Conservation (phyloP, 495 filamentous ascomycete species). For the Aspergillus sparsus region DNA sequence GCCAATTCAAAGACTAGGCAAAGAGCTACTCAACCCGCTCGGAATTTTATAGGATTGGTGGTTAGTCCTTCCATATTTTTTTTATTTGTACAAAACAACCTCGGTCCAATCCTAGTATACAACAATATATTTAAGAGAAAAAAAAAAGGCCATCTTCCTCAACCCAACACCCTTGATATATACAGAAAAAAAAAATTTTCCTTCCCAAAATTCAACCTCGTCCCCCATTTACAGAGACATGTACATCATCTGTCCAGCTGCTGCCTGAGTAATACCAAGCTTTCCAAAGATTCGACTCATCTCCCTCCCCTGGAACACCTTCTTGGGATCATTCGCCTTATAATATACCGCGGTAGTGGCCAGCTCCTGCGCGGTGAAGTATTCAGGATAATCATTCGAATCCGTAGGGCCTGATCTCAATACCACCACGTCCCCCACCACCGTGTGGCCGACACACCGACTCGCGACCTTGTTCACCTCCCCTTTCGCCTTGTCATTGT, state of each 20-base stretch:
- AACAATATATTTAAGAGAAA: not conserved
- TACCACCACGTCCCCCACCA: slow-evolving; percentile 12
- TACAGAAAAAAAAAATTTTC: not conserved
- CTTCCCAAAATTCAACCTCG: not conserved
- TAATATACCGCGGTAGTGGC: slow-evolving; percentile 7
- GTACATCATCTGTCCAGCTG: not conserved
- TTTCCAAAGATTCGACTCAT: not conserved
- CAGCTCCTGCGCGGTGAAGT: not conserved
- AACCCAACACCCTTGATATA: not conserved
- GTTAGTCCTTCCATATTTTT: too few species aligned
- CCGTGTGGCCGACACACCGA: not conserved
- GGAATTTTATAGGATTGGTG: too few species aligned
- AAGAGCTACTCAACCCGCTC: too few species aligned
- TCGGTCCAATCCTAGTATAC: too few species aligned
- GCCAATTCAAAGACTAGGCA: too few species aligned
- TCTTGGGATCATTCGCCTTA: not conserved
- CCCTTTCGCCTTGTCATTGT: not conserved
- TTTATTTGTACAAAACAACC: too few species aligned
- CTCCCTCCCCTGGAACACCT: slow-evolving; percentile 7
- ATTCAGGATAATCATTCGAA: not conserved
- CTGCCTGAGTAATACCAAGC: not conserved
- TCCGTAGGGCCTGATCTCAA: slow-evolving; percentile 3
- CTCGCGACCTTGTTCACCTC: slow-evolving; percentile 6
- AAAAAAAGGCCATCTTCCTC: not conserved
- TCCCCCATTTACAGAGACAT: not conserved